Conservation (phyloP, 176 grass and related monocot genomes). For the Poa pratensis region DNA sequence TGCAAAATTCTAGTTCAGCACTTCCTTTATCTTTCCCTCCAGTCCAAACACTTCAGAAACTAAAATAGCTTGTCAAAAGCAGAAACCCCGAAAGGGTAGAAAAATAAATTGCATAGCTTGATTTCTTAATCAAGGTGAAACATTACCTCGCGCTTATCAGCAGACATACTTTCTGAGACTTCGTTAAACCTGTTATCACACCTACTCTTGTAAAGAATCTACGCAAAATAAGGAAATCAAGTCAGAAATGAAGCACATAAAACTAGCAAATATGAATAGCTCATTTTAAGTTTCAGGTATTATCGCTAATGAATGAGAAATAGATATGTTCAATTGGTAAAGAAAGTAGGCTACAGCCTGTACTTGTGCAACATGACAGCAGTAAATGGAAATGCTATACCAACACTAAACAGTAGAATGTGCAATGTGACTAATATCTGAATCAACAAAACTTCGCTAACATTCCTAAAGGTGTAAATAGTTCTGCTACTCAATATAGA, state of each 20-base stretch:
- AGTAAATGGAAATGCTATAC: constrained; percentile 27
- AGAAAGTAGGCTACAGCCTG: neutral
- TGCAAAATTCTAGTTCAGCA: constrained; percentile 5
- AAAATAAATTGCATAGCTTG: neutral
- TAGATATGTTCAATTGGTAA: constrained; percentile 24
- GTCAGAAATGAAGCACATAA: constrained; percentile 40
- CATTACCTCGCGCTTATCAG: constrained; percentile 95
- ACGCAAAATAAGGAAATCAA: constrained; percentile 33
- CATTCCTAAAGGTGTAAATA: constrained; percentile 9
- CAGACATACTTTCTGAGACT: constrained; percentile 78
- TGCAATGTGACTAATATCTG: constrained; percentile 23
- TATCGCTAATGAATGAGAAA: neutral
- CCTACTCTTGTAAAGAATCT: constrained; percentile 99
- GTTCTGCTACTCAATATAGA: neutral
- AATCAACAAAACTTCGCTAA: constrained; percentile 21
- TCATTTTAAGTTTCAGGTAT: neutral
- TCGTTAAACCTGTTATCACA: constrained; percentile 98
- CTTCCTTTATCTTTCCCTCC: constrained; percentile 32
- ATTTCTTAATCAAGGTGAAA: constrained; percentile 49
- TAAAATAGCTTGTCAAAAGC: constrained; percentile 12
- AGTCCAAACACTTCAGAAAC: constrained; percentile 36
- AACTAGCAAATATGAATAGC: constrained; percentile 29
- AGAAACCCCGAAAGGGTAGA: neutral
- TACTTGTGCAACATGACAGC: constrained; percentile 22
- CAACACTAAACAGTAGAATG: constrained; percentile 7